These are phyloP conservation scores for Nymphaea colorata DNA, from an alignment of 164 flowering plant genomes.

Conservation along the genomic window DNA sequence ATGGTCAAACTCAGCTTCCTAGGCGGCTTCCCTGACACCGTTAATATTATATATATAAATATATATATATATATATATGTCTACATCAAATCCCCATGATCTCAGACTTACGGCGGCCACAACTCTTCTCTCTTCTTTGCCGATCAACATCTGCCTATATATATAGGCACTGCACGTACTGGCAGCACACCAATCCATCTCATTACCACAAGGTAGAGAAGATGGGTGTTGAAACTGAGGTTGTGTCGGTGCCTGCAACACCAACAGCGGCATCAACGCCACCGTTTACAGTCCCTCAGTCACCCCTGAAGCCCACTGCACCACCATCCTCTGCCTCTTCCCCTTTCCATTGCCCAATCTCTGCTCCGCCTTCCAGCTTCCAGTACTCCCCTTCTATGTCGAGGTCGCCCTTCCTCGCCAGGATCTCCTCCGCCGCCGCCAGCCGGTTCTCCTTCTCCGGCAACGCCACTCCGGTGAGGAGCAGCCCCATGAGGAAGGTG, in stretches of 20 bases:
- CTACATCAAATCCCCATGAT: not conserved
- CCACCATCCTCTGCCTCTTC: slow-evolving; percentile 4
- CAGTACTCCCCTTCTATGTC: slow-evolving; percentile 15
- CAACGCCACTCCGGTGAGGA: slow-evolving; percentile 23
- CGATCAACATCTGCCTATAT: too few relatives aligned
- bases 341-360: slow-evolving; percentile 3
- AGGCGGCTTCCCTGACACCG: not conserved
- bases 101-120: too few relatives aligned
- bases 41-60: not conserved
- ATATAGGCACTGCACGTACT: too few relatives aligned
- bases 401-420: slow-evolving; percentile 13
- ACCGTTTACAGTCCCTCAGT: not conserved
- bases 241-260: slow-evolving; percentile 8
- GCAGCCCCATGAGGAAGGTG: slow-evolving; percentile 48
- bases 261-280: not conserved
- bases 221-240: slow-evolving; percentile 3
- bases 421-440: slow-evolving; percentile 1
- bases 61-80: not conserved
- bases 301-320: not conserved
- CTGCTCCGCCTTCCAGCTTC: slow-evolving; percentile 15
- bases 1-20: not conserved
- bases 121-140: too few relatives aligned
- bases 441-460: slow-evolving; percentile 9
- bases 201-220: not conserved
- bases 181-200: too few relatives aligned